A percentile compares a stretch with the other conserved stretches of the same genome.
Evolutionary conservation across 2,329 filamentous ascomycete genomes (phyloP).

Genomic region (Cercospora nicotianae): DNA sequence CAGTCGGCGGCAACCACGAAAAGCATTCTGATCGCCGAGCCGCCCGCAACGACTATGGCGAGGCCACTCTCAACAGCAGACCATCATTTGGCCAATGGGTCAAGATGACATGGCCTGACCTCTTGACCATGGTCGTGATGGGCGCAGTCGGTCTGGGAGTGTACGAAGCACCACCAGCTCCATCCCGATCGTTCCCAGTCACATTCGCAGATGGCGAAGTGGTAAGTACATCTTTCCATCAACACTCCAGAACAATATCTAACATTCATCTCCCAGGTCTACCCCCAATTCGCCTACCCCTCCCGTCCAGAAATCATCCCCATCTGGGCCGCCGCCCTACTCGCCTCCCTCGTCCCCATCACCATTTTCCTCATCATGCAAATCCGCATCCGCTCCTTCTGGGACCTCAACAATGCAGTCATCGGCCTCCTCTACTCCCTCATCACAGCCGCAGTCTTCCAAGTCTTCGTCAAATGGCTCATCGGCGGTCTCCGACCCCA

Average conservation of each 20-base stretch:
- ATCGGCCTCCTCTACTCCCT: constrained; percentile 69
- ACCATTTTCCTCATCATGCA: constrained; percentile 65
- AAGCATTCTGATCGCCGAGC: neutral
- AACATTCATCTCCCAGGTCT: neutral
- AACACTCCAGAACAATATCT: neutral
- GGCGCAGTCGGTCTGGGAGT: constrained; percentile 10
- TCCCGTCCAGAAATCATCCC: constrained; percentile 69
- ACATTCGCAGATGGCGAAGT: constrained; percentile 7
- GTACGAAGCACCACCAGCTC: constrained; percentile 13
- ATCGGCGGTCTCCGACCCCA: constrained; percentile 72
- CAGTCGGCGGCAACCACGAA: constrained; percentile 19
- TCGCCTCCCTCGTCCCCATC: constrained; percentile 66
- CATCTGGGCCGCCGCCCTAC: constrained; percentile 67
- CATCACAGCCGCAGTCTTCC: constrained; percentile 71
- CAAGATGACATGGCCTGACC: constrained; percentile 65
- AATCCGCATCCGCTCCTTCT: constrained; percentile 43
- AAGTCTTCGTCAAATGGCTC: constrained; percentile 73
- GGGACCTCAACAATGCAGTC: constrained; percentile 65
- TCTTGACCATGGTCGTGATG: constrained; percentile 60
- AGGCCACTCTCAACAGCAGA: constrained; percentile 35
- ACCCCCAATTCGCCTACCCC: constrained; percentile 47
- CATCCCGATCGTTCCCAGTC: constrained; percentile 5
- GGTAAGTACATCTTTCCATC: neutral
- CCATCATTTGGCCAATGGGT: constrained; percentile 70
- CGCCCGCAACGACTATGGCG: constrained; percentile 8